A percentile compares a stretch with the other conserved stretches of the same genome.
Evolutionary conservation across 805 yeast genomes (phyloP).

Genomic region (Wickerhamiella cacticola): DNA sequence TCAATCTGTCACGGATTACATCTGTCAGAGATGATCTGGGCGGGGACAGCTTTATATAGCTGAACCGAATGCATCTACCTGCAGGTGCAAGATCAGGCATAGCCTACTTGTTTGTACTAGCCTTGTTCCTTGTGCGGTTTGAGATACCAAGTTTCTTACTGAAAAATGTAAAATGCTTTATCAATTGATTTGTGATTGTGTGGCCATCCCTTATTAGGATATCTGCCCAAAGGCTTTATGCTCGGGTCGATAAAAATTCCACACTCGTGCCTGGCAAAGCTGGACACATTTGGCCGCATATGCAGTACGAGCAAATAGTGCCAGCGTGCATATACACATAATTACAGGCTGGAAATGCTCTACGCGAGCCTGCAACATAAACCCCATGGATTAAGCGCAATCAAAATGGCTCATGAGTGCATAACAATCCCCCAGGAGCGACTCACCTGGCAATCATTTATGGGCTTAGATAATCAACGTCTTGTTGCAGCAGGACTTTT

Average conservation of each 20-base stretch:
- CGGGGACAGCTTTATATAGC: slow-evolving; percentile 1
- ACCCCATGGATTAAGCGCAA: not conserved
- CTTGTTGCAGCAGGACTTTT: not conserved
- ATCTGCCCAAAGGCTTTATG: no score
- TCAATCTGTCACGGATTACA: not conserved
- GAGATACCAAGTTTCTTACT: not conserved
- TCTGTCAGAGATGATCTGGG: not conserved
- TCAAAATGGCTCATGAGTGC: slow-evolving; percentile 4
- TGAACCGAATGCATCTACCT: slow-evolving; percentile 2
- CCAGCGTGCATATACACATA: not conserved
- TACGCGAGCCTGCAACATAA: not conserved
- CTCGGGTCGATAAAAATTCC: no score
- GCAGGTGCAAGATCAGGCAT: slow-evolving; percentile 4
- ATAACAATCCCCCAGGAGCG: not conserved
- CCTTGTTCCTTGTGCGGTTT: not conserved
- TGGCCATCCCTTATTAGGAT: no score
- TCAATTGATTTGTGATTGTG: no score
- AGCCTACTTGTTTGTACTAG: slow-evolving; percentile 2
- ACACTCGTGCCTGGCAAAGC: not conserved
- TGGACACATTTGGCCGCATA: slow-evolving; percentile 1
- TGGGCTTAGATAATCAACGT: not conserved
- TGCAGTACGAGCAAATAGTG: not conserved
- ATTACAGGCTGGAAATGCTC: not conserved
- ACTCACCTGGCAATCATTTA: slow-evolving; percentile 2
- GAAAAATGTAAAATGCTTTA: not conserved